Percentiles rank a stretch among this genome's conserved stretches.
These are phyloP conservation scores for Sporothrix variecibatus DNA, from an alignment of 2,329 filamentous ascomycete species.

Conservation along the genomic window DNA sequence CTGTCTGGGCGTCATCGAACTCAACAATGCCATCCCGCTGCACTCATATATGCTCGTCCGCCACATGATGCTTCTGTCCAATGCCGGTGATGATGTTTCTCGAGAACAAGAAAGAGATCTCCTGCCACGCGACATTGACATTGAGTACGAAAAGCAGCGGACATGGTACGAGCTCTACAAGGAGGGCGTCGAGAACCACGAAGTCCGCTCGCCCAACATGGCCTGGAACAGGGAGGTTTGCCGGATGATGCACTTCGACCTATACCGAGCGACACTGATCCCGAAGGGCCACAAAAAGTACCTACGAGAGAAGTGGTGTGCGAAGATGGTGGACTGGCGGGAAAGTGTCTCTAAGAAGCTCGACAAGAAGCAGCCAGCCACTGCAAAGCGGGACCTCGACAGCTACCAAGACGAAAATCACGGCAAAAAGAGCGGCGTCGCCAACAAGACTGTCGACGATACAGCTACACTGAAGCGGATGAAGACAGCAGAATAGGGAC, in stretches of 20 bases:
- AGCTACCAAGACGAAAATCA: not conserved
- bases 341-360: not conserved
- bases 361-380: not conserved
- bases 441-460: not conserved
- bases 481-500: not conserved
- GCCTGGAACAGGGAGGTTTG: conserved; percentile 17
- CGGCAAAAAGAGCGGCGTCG: not conserved
- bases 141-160: not conserved
- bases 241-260: conserved; percentile 21
- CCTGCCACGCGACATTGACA: not conserved
- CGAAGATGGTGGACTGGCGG: not conserved
- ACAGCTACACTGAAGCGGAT: not conserved
- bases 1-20: conserved; percentile 3
- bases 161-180: not conserved
- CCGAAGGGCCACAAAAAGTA: not conserved
- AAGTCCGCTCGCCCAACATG: not conserved
- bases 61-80: conserved; percentile 20
- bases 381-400: not conserved
- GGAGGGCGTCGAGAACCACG: not conserved
- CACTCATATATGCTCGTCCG: not conserved
- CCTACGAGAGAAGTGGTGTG: not conserved
- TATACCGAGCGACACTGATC: not conserved
- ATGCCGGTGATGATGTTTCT: not conserved
- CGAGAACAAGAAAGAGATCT: too few relatives aligned
- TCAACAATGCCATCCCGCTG: conserved; percentile 10